A percentile compares a stretch with the other conserved stretches of the same genome.
phyloP scores from a whole-genome alignment of 345 rosid genomes.

The Barbarea vulgaris region DNA sequence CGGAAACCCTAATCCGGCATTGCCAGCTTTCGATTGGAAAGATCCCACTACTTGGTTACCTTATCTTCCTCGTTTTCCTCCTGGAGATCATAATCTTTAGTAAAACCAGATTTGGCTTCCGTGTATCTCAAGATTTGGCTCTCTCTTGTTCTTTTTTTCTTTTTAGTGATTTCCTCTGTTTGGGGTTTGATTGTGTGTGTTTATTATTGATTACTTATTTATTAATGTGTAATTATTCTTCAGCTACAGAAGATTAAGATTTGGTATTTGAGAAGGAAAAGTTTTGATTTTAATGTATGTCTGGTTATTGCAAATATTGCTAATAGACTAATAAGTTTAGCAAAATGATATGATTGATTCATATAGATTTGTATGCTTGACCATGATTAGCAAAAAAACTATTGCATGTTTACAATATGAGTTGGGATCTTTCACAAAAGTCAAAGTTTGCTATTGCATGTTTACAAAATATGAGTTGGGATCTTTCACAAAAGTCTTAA shows the following conservation, averaged over 20 bases:
- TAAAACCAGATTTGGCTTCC: not conserved
- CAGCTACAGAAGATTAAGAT: slow-evolving; percentile 20
- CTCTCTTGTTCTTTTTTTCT: not conserved
- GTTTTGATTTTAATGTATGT: not conserved
- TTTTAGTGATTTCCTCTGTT: not conserved
- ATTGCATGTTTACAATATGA: not conserved
- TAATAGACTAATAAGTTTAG: not conserved
- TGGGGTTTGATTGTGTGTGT: slow-evolving; percentile 9
- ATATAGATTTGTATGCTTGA: not conserved
- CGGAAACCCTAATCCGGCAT: slow-evolving; percentile 50
- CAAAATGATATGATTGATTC: not conserved
- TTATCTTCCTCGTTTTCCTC: slow-evolving; percentile 48
- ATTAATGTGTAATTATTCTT: slow-evolving; percentile 34
- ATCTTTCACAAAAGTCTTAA: not conserved
- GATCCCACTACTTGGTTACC: slow-evolving; percentile 79
- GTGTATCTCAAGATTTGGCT: slow-evolving; percentile 4
- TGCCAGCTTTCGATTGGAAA: slow-evolving; percentile 54
- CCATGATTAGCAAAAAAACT: not conserved
- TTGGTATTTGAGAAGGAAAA: not conserved
- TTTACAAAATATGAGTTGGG: too few species aligned
- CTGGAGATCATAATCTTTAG: slow-evolving; percentile 26
- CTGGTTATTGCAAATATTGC: not conserved
- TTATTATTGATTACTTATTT: slow-evolving; percentile 19
- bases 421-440: not conserved
- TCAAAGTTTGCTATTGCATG: not conserved